phyloP scores from a whole-genome alignment of 192 early-diverging fungal genomes.

The Rhizophlyctis rosea region DNA sequence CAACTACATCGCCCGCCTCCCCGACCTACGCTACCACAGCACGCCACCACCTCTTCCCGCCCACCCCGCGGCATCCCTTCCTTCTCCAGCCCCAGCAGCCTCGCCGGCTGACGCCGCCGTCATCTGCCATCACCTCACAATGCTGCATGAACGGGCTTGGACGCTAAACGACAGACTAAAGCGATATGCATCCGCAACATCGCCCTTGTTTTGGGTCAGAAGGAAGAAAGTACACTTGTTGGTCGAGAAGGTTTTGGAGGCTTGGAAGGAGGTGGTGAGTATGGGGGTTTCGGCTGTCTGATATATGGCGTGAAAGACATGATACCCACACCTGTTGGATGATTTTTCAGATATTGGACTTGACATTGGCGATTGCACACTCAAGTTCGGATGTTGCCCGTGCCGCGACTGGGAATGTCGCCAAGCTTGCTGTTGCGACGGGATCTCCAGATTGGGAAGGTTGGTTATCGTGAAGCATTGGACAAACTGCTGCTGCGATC shows the following conservation, averaged over 20 bases:
- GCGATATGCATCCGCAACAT: conserved; percentile 15
- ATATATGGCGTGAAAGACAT: neutral
- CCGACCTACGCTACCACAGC: too few species aligned
- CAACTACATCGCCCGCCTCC: too few species aligned
- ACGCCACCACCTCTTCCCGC: too few species aligned
- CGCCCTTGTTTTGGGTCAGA: conserved; percentile 8
- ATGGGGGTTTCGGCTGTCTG: neutral
- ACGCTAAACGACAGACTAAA: conserved; percentile 11
- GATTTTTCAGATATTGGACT: conserved; percentile 34
- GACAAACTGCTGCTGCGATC: too few species aligned
- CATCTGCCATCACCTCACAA: conserved; percentile 2
- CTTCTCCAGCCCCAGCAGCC: too few species aligned
- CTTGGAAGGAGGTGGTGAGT: conserved; percentile 24
- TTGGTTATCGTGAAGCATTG: too few species aligned
- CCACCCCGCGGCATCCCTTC: too few species aligned
- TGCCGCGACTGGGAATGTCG: conserved; percentile 32
- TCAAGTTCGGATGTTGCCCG: conserved; percentile 21
- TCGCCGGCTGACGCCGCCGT: neutral
- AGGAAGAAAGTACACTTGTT: conserved; percentile 5
- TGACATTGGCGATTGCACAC: conserved; percentile 37
- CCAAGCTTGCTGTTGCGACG: conserved; percentile 52
- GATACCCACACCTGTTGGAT: neutral
- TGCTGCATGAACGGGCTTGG: conserved; percentile 6
- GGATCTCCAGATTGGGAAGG: conserved; percentile 50
- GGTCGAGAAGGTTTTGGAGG: conserved; percentile 8